Conservation (phyloP, 1,284 basidiomycete species). For the Gomphus sp. region DNA sequence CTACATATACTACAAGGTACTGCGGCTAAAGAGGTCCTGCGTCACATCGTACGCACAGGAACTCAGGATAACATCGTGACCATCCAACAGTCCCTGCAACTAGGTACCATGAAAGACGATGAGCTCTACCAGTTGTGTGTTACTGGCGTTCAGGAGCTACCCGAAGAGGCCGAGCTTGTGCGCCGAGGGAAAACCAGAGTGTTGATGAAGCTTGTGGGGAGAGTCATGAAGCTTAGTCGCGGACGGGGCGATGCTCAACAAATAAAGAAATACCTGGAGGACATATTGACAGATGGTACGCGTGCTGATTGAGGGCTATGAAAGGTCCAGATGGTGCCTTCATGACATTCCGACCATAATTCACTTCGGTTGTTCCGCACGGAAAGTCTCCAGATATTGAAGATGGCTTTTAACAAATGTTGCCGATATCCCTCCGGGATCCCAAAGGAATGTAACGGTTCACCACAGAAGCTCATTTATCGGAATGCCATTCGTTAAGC, state of each 20-base stretch:
- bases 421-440: neutral
- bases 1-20: conserved; percentile 37
- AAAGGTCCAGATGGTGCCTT: neutral
- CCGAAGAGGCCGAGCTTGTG: conserved; percentile 63
- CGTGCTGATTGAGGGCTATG: neutral
- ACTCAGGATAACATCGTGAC: conserved; percentile 12
- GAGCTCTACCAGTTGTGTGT: conserved; percentile 41
- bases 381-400: too few relatives aligned
- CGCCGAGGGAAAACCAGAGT: conserved; percentile 73
- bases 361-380: too few relatives aligned
- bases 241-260: conserved; percentile 68
- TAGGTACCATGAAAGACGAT: conserved; percentile 15
- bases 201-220: conserved; percentile 80
- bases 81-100: conserved; percentile 26
- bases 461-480: too few relatives aligned
- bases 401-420: too few relatives aligned
- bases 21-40: conserved; percentile 61
- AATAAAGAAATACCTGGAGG: conserved; percentile 36
- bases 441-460: neutral
- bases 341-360: too few relatives aligned
- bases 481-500: too few relatives aligned
- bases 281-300: conserved; percentile 23
- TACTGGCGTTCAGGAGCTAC: conserved; percentile 57
- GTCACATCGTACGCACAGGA: conserved; percentile 40
- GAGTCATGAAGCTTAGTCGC: conserved; percentile 79